These are phyloP conservation scores for Phialocephala sp. DNA, from an alignment of 2,329 filamentous ascomycete species.

Conservation along the genomic window DNA sequence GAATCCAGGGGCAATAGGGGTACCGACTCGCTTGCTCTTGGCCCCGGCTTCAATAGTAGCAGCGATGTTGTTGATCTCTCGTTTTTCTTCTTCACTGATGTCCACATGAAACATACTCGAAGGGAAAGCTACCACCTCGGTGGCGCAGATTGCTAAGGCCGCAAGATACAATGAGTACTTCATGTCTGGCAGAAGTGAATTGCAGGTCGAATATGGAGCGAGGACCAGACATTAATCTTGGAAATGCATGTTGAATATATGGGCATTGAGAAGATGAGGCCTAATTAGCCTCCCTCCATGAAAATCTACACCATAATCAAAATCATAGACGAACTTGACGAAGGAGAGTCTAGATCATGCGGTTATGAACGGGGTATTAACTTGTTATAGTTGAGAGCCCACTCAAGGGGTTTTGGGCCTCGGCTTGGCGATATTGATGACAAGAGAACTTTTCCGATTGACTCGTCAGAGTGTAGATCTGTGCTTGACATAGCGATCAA, in stretches of 20 bases:
- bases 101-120: conserved; percentile 32
- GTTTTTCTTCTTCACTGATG: conserved; percentile 29
- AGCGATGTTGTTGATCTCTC: conserved; percentile 25
- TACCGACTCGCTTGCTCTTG: conserved; percentile 18
- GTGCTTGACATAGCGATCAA: background rate
- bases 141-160: conserved; percentile 18
- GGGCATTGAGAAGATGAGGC: background rate
- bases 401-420: background rate
- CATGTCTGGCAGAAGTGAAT: conserved; percentile 20
- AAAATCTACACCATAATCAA: no score
- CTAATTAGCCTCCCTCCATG: no score
- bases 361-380: no score
- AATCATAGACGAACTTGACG: no score
- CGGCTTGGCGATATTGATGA: background rate
- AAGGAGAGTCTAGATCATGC: no score
- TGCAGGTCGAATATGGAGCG: no score
- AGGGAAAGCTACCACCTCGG: conserved; percentile 29
- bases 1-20: conserved; percentile 25
- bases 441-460: background rate
- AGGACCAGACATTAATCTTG: no score
- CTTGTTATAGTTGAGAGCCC: background rate
- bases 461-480: background rate
- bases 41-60: conserved; percentile 26
- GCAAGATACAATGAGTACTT: conserved; percentile 24
- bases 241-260: background rate